Evolutionary conservation across 169 alveolate species (phyloP).

Genomic region (Toxoplasma gondii): DNA sequence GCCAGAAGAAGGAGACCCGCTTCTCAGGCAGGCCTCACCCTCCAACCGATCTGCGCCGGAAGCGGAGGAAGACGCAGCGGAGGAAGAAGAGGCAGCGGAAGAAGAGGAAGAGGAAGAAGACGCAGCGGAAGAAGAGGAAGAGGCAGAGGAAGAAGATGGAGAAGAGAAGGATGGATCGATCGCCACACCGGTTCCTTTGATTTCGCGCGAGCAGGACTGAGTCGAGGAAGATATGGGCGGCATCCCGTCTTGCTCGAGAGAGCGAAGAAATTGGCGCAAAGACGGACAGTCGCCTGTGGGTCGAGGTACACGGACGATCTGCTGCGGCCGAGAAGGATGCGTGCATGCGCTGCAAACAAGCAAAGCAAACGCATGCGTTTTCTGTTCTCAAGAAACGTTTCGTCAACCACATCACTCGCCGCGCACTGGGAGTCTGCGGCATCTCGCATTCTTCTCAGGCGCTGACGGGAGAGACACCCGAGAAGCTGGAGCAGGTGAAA

Average conservation of each 20-base stretch:
- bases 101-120: neutral
- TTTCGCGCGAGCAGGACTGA: neutral
- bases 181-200: too few relatives aligned
- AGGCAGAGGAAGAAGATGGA: too few relatives aligned
- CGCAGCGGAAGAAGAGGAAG: neutral
- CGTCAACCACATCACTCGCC: too few relatives aligned
- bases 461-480: too few relatives aligned
- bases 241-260: constrained; percentile 30
- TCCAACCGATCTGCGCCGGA: neutral
- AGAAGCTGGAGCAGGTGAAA: too few relatives aligned
- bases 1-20: too few relatives aligned
- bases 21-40: neutral
- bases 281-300: constrained; percentile 46
- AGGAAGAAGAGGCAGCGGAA: neutral
- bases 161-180: too few relatives aligned
- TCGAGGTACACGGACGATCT: neutral
- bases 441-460: too few relatives aligned
- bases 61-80: neutral
- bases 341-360: constrained; percentile 42
- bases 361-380: neutral
- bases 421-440: too few relatives aligned
- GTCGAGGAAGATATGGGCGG: neutral
- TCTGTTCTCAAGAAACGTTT: too few relatives aligned
- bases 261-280: neutral
- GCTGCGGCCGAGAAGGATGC: constrained; percentile 31